Evolutionary conservation across 257 asterid species (phyloP), one percentile per base, ranked within the genome.

Genomic region (Solanum paucissectum): DNA sequence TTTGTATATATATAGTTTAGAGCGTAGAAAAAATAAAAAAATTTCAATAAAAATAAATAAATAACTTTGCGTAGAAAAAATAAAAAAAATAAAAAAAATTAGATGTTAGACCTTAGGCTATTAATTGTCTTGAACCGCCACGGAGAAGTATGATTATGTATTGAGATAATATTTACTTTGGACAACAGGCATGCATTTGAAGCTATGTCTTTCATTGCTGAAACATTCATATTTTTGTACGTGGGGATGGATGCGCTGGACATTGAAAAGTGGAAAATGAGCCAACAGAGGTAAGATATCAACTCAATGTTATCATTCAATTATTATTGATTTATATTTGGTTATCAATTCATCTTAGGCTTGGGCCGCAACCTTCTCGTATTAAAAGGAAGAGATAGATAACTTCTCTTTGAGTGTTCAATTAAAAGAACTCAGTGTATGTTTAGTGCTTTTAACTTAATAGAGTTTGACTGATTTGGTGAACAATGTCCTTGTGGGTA

Each of bases 201-300:
- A 37, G 93, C 94, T 89, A 90, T 96, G 98, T 96, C 99, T 64
- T 96, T 93, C 87, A 94, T 96, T 85, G 96, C 99, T 25, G 99
- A 96, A 89, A 92, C 98, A 4, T 96, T 94, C 91, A 95, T 96
- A 92, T 96, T 96, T 89, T 84, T 96, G 62, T 96, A 96, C 14
- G 99, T 96, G 89, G 99, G 99, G 62, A 96, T 95, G 98, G 98
- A 96, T 88, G 98, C 97, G 84, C 86, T 96, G 90, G 99, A 95
- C 90, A 90, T 93, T 23, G 94, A 92, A 91, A 96, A 95, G 90
- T 96, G 99, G 99, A 96, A 88, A 90, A 90, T 93, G 93, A 94
- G 92, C 93, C 91, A 94, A 91, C 68, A 94, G 90, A 93, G 94
- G 98, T 96, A 89, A 86, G 62, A 66, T 82, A 6, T 82, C 32